Percentiles rank a stretch among this genome's conserved stretches.
Evolutionary conservation across 805 yeast species (phyloP).

Genomic region (Jamesozyma piceae): DNA sequence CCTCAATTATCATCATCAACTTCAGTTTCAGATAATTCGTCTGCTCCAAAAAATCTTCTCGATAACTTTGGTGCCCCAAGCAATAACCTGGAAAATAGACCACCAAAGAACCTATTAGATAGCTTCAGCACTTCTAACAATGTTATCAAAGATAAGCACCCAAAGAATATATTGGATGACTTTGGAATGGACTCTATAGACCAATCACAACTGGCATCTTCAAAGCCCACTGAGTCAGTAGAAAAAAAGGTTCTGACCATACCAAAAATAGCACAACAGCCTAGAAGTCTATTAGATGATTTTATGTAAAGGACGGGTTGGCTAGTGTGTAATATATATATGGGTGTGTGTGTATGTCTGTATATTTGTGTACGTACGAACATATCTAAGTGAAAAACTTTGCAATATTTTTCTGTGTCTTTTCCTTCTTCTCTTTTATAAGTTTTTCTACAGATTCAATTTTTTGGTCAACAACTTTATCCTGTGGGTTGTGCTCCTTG

Average conservation of each 20-base stretch:
- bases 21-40: too few relatives aligned
- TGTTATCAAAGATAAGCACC: not conserved
- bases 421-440: conserved; percentile 37
- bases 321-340: not conserved
- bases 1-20: too few relatives aligned
- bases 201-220: too few relatives aligned
- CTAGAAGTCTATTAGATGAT: conserved; percentile 27
- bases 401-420: conserved; percentile 47
- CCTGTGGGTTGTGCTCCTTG: conserved; percentile 37
- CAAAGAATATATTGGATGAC: conserved; percentile 1
- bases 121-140: conserved; percentile 9
- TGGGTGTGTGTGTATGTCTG: too few relatives aligned
- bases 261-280: conserved; percentile 8
- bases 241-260: too few relatives aligned
- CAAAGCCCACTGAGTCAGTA: too few relatives aligned
- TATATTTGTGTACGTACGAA: not conserved
- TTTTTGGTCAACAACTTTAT: conserved; percentile 40
- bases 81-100: too few relatives aligned
- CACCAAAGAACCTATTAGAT: conserved; percentile 16
- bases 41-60: too few relatives aligned
- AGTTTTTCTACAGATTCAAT: conserved; percentile 34
- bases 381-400: conserved; percentile 42
- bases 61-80: too few relatives aligned
- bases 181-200: too few relatives aligned
- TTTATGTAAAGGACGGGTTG: conserved; percentile 21